Base-by-base conservation (phyloP, 768 basidiomycete species). In the Russula earlei region DNA sequence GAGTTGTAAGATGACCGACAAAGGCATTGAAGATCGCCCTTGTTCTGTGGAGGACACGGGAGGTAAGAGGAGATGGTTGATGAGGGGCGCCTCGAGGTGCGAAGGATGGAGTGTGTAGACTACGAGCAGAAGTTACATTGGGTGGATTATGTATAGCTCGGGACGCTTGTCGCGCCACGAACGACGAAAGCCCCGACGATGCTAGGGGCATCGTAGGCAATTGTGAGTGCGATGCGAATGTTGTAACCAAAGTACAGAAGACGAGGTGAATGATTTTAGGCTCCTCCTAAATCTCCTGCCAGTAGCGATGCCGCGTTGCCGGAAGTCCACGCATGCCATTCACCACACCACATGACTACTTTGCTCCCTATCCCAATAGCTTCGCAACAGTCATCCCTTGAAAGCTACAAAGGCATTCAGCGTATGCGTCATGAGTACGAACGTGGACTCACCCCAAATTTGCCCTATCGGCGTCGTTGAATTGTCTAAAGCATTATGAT, bases 1-100 rank as follows among this genome's bases (percentile, higher is more conserved):
- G 83, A 4, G 84, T 66, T 36, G 79, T 77, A 33, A 85, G 74
- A 51, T 79, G 75, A 11, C 76, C 70, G 54, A 83, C 74, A 56
- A 87, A 74, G 34, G 72, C 75, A 44, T 78, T 70, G 45, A 87
- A 62, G 34, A 85, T 55, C n/a, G 74, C 75, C 54, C 75, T 78
- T 15, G 85, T 77, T 40, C 78, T 73, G 17, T 72, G 71, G 54
- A 84, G 69, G 43, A 85, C 61, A 52, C 71, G 74, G 61, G 73
- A 65, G 36, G 72, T 60, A 2, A 70, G 68, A 11, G 66, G 61
- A 27, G 69, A 56, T 9, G 73, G 66, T 29, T 70, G 66, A 17
- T 61, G 62, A 37, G 62, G 58, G 12, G 67, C 66, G 17, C n/a
- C 11, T 7, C 71, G 66, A 40, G 73, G 70, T n/a, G 70, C 52